Evolutionary conservation across 306 rosid genomes (phyloP), one percentile per base, ranked within the genome.

Genomic region (Echinosophora koreensis): DNA sequence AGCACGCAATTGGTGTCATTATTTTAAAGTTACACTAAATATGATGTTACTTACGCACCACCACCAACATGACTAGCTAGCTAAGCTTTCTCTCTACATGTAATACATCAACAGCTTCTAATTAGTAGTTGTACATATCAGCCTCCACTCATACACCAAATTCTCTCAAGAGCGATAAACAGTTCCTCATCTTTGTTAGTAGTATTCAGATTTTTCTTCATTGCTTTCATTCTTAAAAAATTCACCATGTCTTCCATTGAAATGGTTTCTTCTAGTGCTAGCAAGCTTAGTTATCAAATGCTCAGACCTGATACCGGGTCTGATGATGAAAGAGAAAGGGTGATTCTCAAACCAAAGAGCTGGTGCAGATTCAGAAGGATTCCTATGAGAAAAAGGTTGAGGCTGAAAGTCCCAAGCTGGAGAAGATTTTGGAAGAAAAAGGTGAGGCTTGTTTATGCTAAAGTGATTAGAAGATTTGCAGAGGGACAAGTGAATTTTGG

Each of bases 331-430:
- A 47, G 74, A 3, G 52, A 61, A 17, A 80, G 77, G 28, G 78
- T 61, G 67, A 30, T 50, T 41, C 50, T 38, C 15, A 83, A 81
- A 64, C 46, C 84, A 30, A 85, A 63, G 66, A 82, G 49, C 13
- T 84, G 86, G 84, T 74, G 7, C 70, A 86, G 77, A 69, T 66
- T 57, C 22, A 77, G 71, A 64, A 73, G 79, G 82, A 71, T 81
- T 60, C 78, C 73, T 15, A 16, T 54, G 37, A 73, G 83, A 39
- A 82, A 74, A 81, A 89, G 85, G 67, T 76, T 84, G 3, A 86
- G 59, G 86, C 55, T 83, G 38, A 89, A 73, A 75, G 68, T 84
- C 18, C 85, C 83, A 51, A 80, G 80, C 69, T 76, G 87, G 86
- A 84, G 84, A 52, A 79, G 84, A 78, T 6, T 77, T 0, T 50